A percentile compares a stretch with the other conserved stretches of the same genome.
phyloP scores from a whole-genome alignment of 2,329 filamentous ascomycete genomes.

The Alternaria postmessia region DNA sequence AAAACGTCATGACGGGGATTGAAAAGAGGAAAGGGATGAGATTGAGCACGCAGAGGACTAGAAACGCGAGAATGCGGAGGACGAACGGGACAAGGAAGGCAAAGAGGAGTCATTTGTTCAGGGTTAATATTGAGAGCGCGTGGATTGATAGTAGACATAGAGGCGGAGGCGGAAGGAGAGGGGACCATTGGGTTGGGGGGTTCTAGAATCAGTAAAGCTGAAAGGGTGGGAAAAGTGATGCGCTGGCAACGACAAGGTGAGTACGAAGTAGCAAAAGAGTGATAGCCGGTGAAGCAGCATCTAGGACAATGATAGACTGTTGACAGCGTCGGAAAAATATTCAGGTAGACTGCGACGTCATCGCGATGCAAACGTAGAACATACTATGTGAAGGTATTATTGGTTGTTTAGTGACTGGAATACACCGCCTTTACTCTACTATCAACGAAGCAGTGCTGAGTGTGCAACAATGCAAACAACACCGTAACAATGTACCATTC shows the following conservation, averaged over 20 bases:
- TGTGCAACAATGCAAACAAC: neutral
- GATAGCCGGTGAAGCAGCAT: neutral
- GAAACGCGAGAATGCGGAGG: neutral
- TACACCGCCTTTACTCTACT: neutral
- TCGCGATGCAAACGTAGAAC: neutral
- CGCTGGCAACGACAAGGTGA: neutral
- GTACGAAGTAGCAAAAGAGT: neutral
- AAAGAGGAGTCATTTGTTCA: neutral
- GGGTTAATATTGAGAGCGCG: neutral
- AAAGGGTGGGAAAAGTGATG: neutral
- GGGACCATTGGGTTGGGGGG: neutral
- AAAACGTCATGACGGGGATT: neutral
- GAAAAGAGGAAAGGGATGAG: neutral
- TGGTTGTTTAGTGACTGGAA: neutral
- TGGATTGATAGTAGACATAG: neutral
- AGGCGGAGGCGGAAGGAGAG: neutral
- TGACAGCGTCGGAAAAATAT: neutral
- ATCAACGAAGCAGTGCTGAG: neutral
- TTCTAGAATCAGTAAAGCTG: neutral
- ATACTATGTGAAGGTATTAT: neutral
- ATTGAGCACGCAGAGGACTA: neutral
- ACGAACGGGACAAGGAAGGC: neutral
- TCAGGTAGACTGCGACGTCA: neutral
- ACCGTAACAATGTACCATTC: neutral
- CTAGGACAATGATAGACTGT: neutral